Conservation (phyloP, 2,329 filamentous ascomycete genomes). For the Pseudocercospora vitis region DNA sequence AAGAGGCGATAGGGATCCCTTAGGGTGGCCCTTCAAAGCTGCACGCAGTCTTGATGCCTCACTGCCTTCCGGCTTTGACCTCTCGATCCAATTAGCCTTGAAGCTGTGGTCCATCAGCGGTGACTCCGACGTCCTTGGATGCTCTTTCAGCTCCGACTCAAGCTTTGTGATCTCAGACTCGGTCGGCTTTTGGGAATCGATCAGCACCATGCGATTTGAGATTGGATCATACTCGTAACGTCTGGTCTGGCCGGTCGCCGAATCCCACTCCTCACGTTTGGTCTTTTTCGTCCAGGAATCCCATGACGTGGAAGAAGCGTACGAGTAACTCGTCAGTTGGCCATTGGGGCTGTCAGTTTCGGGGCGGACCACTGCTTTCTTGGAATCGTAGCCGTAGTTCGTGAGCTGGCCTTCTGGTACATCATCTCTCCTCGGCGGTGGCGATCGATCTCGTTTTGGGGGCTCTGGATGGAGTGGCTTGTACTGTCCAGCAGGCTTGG, state of each 20-base stretch:
- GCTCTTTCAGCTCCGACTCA: slow-evolving; percentile 17
- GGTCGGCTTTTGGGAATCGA: slow-evolving; percentile 18
- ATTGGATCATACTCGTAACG: slow-evolving; percentile 42
- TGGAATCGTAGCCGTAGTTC: slow-evolving; percentile 25
- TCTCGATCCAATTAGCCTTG: slow-evolving; percentile 19
- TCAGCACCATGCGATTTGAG: slow-evolving; percentile 39
- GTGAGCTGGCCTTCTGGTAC: slow-evolving; percentile 20
- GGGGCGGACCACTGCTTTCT: slow-evolving; percentile 16
- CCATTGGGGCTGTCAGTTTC: slow-evolving; percentile 21
- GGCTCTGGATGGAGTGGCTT: slow-evolving; percentile 16
- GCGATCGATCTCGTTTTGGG: slow-evolving; percentile 11
- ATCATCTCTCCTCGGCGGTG: background rate
- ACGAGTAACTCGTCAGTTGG: slow-evolving; percentile 29
- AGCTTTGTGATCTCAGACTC: slow-evolving; percentile 16
- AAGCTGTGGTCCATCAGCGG: slow-evolving; percentile 19
- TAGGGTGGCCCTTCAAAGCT: slow-evolving; percentile 15
- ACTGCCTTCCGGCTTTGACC: slow-evolving; percentile 10
- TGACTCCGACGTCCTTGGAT: slow-evolving; percentile 13
- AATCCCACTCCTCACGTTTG: slow-evolving; percentile 36
- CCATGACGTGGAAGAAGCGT: slow-evolving; percentile 33
- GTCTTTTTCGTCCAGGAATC: slow-evolving; percentile 37
- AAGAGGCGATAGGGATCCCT: slow-evolving; percentile 15
- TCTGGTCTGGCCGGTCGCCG: slow-evolving; percentile 31
- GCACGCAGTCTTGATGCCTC: slow-evolving; percentile 17
- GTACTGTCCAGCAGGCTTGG: slow-evolving; percentile 5